Evolutionary conservation across 2,329 filamentous ascomycete genomes (phyloP), one percentile per base, ranked within the genome.

Genomic region (Fusarium anguioides): DNA sequence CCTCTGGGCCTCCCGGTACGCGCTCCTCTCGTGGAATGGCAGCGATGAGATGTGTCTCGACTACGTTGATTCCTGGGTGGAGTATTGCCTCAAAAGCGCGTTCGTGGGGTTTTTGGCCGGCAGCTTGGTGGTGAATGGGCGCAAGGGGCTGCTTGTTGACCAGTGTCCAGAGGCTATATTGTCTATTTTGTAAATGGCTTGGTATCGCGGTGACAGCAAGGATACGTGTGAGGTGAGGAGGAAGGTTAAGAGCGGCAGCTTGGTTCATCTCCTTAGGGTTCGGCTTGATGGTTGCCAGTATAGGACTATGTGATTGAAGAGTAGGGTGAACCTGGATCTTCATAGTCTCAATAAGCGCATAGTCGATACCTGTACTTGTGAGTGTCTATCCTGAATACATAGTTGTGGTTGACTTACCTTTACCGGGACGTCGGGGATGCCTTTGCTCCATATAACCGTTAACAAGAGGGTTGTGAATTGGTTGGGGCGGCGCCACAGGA

Each of bases 1-100:
- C 86, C 64, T 89, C 87, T 11, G 88, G 82, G 0, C 86, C 89
- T 24, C 84, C 84, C 1, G 83, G 80, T 35, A 84, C 79, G 61
- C 84, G 87, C 73, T 87, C 82, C 20, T 83, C 86, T 71, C 83
- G 86, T 2, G 86, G 87, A 40, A 92, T 84, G 8, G 89, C 89
- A 2, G 91, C 92, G 66, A 94, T 87, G 58, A 95, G 83, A 72
- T 95, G 91, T 9, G 96, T 84, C 71, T 94, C 91, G 48, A 97
- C 86, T 42, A 89, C 86, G 70, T 96, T 97, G 48, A 93, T 84
- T 8, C 93, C 93, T 3, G 86, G 85, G 24, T 87, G 84, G 26
- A 97, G 81, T 49, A 86, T 86, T 9, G 89, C 85, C 70, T 97
- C 94, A 71, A 93, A 97, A 1, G 91, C 81, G n/a, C 90, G 89